phyloP scores from a whole-genome alignment of 331 rosid genomes.

The Phaseolus coccineus region DNA sequence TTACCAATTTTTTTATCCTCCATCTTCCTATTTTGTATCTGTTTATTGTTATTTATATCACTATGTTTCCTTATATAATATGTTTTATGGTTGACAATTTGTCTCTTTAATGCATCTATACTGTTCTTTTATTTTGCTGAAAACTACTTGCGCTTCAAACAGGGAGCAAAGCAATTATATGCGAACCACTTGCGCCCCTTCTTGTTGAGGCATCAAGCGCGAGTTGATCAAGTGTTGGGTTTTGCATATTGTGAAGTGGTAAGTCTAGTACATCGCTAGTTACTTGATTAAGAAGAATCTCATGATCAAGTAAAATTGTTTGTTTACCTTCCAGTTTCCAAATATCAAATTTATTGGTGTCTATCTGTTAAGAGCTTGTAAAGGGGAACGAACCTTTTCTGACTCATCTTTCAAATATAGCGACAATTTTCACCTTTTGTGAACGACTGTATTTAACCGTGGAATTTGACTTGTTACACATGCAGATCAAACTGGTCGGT shows the following conservation, averaged over 20 bases:
- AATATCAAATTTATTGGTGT: slow-evolving; percentile 23
- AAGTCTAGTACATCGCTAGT: slow-evolving; percentile 36
- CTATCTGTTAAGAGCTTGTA: slow-evolving; percentile 32
- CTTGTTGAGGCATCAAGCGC: slow-evolving; percentile 73
- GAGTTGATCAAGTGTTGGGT: slow-evolving; percentile 68
- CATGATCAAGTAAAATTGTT: slow-evolving; percentile 1
- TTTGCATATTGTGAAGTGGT: slow-evolving; percentile 74
- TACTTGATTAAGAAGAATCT: background rate
- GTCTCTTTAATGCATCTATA: slow-evolving; percentile 15
- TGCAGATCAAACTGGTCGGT: slow-evolving; percentile 70
- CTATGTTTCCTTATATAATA: background rate
- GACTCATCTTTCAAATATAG: background rate
- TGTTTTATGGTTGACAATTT: slow-evolving; percentile 20
- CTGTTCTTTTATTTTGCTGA: slow-evolving; percentile 34
- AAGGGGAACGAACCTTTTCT: background rate
- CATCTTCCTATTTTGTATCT: background rate
- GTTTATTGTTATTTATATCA: slow-evolving; percentile 12
- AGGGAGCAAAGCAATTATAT: slow-evolving; percentile 87
- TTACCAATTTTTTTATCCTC: background rate
- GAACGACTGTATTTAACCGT: background rate
- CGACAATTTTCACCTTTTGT: background rate
- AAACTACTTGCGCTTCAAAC: slow-evolving; percentile 32
- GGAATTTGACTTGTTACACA: slow-evolving; percentile 14
- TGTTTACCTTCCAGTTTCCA: background rate
- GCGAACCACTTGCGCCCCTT: slow-evolving; percentile 76